phyloP scores from a whole-genome alignment of 1,284 basidiomycete genomes.

The Pseudozyma sp. region DNA sequence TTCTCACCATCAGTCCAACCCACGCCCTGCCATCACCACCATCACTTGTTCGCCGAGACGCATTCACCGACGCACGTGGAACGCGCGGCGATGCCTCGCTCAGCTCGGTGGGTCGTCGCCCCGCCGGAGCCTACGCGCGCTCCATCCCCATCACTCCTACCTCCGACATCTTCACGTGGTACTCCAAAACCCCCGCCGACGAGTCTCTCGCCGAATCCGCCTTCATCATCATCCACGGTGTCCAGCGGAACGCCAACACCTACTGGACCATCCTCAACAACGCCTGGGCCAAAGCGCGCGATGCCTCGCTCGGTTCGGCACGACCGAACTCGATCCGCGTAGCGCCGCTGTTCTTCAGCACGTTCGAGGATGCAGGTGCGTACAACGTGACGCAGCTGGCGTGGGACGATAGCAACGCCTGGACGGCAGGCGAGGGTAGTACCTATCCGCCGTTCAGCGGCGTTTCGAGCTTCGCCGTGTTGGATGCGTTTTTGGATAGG shows the following conservation, averaged over 20 bases:
- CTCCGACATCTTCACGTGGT: conserved; percentile 46
- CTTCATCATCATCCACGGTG: conserved; percentile 58
- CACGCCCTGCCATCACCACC: not conserved
- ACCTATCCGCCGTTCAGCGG: conserved; percentile 31
- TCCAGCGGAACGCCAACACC: conserved; percentile 46
- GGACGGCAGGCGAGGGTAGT: conserved; percentile 46
- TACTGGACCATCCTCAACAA: conserved; percentile 55
- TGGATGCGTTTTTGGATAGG: conserved; percentile 38
- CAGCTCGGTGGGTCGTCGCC: conserved; percentile 6
- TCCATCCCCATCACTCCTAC: conserved; percentile 11
- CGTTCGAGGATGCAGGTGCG: conserved; percentile 21
- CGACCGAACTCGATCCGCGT: conserved; percentile 46
- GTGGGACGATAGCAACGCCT: conserved; percentile 59
- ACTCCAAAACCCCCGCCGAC: conserved; percentile 41
- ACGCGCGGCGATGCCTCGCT: conserved; percentile 17
- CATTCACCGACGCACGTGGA: conserved; percentile 38
- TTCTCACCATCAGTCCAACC: not conserved
- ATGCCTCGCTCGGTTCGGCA: conserved; percentile 20
- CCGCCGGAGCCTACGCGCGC: conserved; percentile 32
- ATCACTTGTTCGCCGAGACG: conserved; percentile 13
- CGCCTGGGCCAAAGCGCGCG: conserved; percentile 24
- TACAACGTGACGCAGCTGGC: conserved; percentile 34
- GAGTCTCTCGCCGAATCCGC: conserved; percentile 47
- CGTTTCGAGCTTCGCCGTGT: conserved; percentile 41
- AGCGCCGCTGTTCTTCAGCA: conserved; percentile 59